Evolutionary conservation across 2,329 filamentous ascomycete genomes (phyloP), one percentile per base, ranked within the genome.

Genomic region (Fusarium nanum): DNA sequence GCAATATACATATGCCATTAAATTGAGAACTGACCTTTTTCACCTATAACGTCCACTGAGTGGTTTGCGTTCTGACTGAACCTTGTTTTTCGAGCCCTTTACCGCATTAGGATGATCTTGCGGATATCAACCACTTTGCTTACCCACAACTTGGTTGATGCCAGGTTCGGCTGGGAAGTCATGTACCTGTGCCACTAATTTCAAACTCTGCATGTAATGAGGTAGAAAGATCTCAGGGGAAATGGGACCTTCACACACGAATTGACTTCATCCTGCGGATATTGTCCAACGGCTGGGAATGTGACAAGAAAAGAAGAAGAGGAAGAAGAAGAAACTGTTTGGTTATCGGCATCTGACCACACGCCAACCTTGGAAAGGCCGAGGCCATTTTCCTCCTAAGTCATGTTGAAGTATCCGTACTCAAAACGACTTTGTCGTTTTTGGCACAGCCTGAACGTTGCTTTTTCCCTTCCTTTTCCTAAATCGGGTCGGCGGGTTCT

Each of bases 31-130:
- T 61, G 49, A 63, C 44, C 49, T 54, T 50, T 28, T 28, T 46
- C 42, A 52, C 46, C 14, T 46, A 54, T 22, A 48, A 49, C 42
- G 57, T 40, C 37, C 47, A 62, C 37, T 64, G 57, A 55, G 52
- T 60, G 67, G 54, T 54, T 56, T 68, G 23, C 50, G 50, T 63
- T 60, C 60, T 57, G 63, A 32, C 68, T 71, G 68, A 71, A 70
- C 68, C 63, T 70, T 70, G 68, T 68, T 68, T 67, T 55, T 30
- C 40, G 40, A 55, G 44, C 48, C 49, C 48, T 49, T 70, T 68
- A 47, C 68, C 55, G 64, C 27, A 70, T 71, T 65, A 44, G 67
- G 68, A 37, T 40, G 56, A 50, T 46, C 60, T 60, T 64, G 54
- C 52, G 58, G 64, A 59, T 40, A 62, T 64, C 50, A 58, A 63